Evolutionary conservation across 768 basidiomycete species (phyloP), one percentile per base, ranked within the genome.

Genomic region (Serendipita indica): DNA sequence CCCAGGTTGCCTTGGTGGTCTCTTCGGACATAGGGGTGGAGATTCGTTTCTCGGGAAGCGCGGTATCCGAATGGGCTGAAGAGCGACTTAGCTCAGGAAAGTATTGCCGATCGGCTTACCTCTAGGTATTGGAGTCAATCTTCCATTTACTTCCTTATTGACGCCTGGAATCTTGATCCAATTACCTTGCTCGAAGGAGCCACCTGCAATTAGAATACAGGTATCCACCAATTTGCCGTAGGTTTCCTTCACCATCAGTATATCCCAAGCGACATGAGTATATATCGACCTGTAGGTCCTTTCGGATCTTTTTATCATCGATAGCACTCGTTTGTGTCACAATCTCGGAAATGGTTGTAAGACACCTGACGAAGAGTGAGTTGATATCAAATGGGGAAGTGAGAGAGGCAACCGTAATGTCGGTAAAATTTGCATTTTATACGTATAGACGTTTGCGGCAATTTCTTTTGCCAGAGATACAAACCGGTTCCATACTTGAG

Each of bases 401-500:
- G 34, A 25, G 7, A 7, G 12, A 20, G 62, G 75, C 39, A 66
- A 92, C 89, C 83, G 76, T 18, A 97, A 72, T 10, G 82, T 75
- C 12, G 83, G 76, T 69, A 85, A 90, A 12, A 81, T 74, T 60
- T 87, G 83, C 0, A 76, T 63, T 62, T 84, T 86, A 69, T 84
- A 86, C 30, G 84, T 82, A 28, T 82, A 77, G 20, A 80, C 72
- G 54, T 73, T 78, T 35, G 73, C 75, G n/a, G 79, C 70, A 20
- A 94, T 68, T 22, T 97, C 93, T 65, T 85, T 89, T 4, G 82
- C 79, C 39, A 97, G 73, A 52, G 82, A 79, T 62, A 89, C 72
- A 65, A 83, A 84, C 18, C 88, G 79, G 39, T 72, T 69, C 94
- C 94, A 98, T 18, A 97, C 86, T 71, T 98, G 96, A 10, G 92